Percentiles rank a stretch among this genome's conserved stretches.
These are phyloP conservation scores for Suhomyces taliae DNA, from an alignment of 1,139 yeast species.

Conservation along the genomic window DNA sequence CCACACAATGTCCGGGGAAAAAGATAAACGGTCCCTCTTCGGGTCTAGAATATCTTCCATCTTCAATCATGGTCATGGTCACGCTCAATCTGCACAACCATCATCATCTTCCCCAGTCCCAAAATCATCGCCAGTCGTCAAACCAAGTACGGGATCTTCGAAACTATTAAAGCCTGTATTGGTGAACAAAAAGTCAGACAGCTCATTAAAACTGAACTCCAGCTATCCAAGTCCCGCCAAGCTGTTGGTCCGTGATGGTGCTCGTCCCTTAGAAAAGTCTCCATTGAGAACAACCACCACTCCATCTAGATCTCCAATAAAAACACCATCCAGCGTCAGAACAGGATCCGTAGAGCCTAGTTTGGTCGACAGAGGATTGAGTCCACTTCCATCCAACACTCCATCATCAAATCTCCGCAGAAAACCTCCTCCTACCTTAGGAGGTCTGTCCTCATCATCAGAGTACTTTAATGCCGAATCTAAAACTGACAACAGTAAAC, in stretches of 20 bases:
- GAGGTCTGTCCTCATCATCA: constrained; percentile 10
- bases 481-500: neutral
- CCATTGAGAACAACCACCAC: neutral
- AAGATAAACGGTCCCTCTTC: constrained; percentile 19
- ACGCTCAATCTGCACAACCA: neutral
- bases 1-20: constrained; percentile 9
- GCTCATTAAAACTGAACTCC: constrained; percentile 6
- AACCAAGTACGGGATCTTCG: constrained; percentile 1
- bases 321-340: neutral
- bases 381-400: neutral
- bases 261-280: neutral
- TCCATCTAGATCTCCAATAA: neutral
- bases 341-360: neutral
- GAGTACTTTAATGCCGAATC: constrained; percentile 12
- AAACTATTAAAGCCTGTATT: constrained; percentile 8
- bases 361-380: neutral
- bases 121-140: constrained; percentile 1
- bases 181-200: constrained; percentile 8
- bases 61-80: constrained; percentile 19
- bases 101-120: neutral
- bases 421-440: constrained; percentile 24
- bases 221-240: constrained; percentile 3
- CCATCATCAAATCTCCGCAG: constrained; percentile 13
- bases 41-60: constrained; percentile 31
- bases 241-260: neutral